Evolutionary conservation across 495 filamentous ascomycete species (phyloP).

Genomic region (Aspergillus conjunctus): DNA sequence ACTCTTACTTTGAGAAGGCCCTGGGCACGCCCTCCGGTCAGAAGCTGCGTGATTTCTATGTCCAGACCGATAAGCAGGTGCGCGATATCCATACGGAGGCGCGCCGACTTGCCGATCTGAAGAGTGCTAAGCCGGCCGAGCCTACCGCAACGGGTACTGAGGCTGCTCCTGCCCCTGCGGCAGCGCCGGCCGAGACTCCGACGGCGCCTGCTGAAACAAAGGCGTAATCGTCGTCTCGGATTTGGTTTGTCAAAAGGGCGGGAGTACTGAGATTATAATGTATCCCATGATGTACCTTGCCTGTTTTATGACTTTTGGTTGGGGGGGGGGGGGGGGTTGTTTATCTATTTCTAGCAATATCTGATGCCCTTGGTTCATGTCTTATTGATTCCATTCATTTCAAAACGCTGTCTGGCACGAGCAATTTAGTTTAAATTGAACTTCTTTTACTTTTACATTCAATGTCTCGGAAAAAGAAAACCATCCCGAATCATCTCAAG

Average conservation of each 20-base stretch:
- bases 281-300: not conserved
- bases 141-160: conserved; percentile 62
- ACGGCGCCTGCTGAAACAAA: conserved; percentile 17
- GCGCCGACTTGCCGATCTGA: conserved; percentile 79
- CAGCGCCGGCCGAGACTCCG: conserved; percentile 26
- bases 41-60: conserved; percentile 84
- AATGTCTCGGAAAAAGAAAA: not conserved
- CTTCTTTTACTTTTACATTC: not conserved
- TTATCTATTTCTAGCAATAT: not conserved
- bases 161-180: conserved; percentile 20
- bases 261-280: not conserved
- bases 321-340: not conserved
- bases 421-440: conserved; percentile 1
- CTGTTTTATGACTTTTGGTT: not conserved
- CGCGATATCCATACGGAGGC: conserved; percentile 92
- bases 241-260: too few relatives aligned
- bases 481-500: not conserved
- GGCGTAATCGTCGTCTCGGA: not conserved
- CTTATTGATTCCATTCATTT: not conserved
- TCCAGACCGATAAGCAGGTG: conserved; percentile 77
- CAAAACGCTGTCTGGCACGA: conserved; percentile 22
- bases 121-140: conserved; percentile 69
- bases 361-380: conserved; percentile 7
- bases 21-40: conserved; percentile 80
- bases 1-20: conserved; percentile 91